Evolutionary conservation across 768 basidiomycete genomes (phyloP), one percentile per base, ranked within the genome.

Genomic region (Russula brevipes): DNA sequence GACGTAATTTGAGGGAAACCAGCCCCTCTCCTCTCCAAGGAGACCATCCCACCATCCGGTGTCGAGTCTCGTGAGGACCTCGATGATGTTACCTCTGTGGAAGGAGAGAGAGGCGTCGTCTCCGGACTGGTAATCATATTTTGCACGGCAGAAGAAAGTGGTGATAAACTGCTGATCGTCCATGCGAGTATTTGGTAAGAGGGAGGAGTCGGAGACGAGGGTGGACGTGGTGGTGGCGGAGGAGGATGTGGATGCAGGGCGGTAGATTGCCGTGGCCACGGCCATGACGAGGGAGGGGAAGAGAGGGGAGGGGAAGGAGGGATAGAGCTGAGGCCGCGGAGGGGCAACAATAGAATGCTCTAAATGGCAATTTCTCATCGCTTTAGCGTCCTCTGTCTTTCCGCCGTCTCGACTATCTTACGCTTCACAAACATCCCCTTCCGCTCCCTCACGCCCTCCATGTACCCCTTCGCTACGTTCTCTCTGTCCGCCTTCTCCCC

Each of bases 21-120:
- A 96, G 61, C 96, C 96, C 55, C 96, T 85, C 73, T 90, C 88
- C 59, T 91, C 89, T 53, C 86, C 85, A 24, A 97, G 80, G 63
- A 97, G 78, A 5, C 96, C 96, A 73, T 99, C 96, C 97, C 95
- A 98, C 96, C 96, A 99, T 16, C 96, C 96, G 5, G 91, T 91
- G 42, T 91, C 89, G 59, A 98, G 85, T 69, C 87, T 88, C 11
- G 89, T 91, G 57, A 96, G 81, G 63, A 98, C 93, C 74, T 98
- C 93, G 67, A 99, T 97, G 68, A 98, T 82, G 72, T 98, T 94
- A 66, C 87, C 89, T 68, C 83, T 85, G 65, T 74, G 79, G 74
- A 99, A 98, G 16, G 91, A 91, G 49, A 99, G 83, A 0, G 96
- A 90, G 2, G 94, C 93, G 49, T 84, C 79, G 69, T 98, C 94